These are phyloP conservation scores for Skeletonema potamos DNA, from an alignment of 108 stramenopile species.

Conservation along the genomic window DNA sequence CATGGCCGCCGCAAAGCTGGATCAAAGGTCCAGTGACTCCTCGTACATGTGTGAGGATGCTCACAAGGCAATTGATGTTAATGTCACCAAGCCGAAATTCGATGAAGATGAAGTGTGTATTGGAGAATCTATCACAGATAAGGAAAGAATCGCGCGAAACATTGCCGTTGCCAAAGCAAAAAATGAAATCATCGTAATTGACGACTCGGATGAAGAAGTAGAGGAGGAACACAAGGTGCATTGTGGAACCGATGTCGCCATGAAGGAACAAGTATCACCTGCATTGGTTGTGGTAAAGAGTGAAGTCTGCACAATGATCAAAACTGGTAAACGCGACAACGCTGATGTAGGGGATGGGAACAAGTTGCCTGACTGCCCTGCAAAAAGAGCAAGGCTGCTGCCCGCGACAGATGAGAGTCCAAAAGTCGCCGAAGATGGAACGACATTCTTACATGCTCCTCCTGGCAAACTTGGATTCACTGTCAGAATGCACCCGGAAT, in stretches of 20 bases:
- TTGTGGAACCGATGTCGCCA: not conserved
- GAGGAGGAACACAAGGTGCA: not conserved
- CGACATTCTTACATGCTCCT: not conserved
- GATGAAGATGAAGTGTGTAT: constrained; percentile 13
- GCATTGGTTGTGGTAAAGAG: not conserved
- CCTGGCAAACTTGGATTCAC: not conserved
- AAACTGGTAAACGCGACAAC: not conserved
- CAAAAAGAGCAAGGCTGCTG: not conserved
- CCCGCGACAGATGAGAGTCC: not conserved
- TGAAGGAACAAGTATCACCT: not conserved
- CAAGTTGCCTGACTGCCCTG: not conserved
- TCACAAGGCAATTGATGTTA: constrained; percentile 20
- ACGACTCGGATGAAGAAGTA: constrained; percentile 9
- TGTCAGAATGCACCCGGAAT: not conserved
- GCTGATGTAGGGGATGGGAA: not conserved
- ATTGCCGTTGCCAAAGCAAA: constrained; percentile 14
- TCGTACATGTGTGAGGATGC: constrained; percentile 35
- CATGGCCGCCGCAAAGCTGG: constrained; percentile 2
- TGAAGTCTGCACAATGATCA: not conserved
- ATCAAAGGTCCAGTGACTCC: constrained; percentile 10
- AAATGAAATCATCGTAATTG: constrained; percentile 24
- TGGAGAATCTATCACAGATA: constrained; percentile 11
- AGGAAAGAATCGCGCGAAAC: constrained; percentile 5
- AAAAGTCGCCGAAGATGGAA: not conserved
- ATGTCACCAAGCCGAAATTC: not conserved